These are phyloP conservation scores for Penicillium goetzii DNA, from an alignment of 495 filamentous ascomycete genomes.

Conservation along the genomic window DNA sequence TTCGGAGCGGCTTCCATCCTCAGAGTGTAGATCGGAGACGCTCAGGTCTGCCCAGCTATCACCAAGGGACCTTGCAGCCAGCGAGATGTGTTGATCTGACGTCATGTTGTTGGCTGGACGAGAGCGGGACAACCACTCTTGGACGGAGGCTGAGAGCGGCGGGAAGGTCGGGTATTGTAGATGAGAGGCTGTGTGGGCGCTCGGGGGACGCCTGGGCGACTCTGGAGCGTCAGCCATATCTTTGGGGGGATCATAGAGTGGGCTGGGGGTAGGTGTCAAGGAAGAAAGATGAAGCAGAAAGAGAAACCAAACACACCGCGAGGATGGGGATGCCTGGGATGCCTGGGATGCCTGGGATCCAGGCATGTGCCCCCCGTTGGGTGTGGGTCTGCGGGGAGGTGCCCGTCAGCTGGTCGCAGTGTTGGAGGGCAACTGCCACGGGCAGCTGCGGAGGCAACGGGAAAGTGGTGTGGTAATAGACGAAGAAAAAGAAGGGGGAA, in stretches of 20 bases:
- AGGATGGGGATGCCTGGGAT: slow-evolving; percentile 15
- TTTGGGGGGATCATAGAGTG: slow-evolving; percentile 19
- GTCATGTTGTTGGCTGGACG: slow-evolving; percentile 49
- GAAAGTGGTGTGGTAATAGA: not conserved
- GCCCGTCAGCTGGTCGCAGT: slow-evolving; percentile 12
- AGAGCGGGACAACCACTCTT: slow-evolving; percentile 54
- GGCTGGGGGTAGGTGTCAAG: slow-evolving; percentile 1
- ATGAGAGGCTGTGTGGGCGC: slow-evolving; percentile 35
- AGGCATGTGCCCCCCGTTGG: slow-evolving; percentile 16
- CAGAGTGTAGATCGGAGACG: slow-evolving; percentile 48
- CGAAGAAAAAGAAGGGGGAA: not conserved
- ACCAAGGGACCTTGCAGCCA: slow-evolving; percentile 39
- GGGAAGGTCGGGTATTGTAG: slow-evolving; percentile 52
- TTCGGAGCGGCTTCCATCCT: slow-evolving; percentile 51
- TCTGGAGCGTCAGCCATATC: slow-evolving; percentile 50
- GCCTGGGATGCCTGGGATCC: not conserved
- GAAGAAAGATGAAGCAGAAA: slow-evolving; percentile 6
- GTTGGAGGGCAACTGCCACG: slow-evolving; percentile 10
- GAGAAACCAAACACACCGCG: not conserved
- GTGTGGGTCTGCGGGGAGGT: slow-evolving; percentile 17
- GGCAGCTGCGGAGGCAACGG: slow-evolving; percentile 2
- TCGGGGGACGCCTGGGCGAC: slow-evolving; percentile 38
- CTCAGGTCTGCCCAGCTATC: slow-evolving; percentile 56
- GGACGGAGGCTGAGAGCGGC: slow-evolving; percentile 49
- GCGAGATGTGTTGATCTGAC: slow-evolving; percentile 34